Base-by-base conservation (phyloP, 1,284 basidiomycete genomes). In the Pseudozyma thailandica region DNA sequence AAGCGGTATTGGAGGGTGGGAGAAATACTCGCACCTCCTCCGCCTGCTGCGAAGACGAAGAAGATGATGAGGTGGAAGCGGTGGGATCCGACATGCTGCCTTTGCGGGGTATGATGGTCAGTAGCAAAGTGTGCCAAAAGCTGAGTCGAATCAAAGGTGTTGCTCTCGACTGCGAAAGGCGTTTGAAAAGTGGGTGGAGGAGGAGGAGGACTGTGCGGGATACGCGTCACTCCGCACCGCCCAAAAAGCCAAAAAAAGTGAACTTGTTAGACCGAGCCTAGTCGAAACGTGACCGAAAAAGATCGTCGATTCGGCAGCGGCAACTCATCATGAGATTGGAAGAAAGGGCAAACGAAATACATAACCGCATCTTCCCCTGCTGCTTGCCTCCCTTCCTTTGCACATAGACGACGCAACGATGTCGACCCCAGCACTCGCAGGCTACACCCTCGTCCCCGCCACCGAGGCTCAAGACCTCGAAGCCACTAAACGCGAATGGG, bases 401-500 rank as follows among this genome's bases (percentile, higher is more conserved):
- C 4, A 18, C 15, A 35, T 18, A 33, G 27, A 15, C n/a, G n/a
- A n/a, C n/a, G n/a, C 9, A 31, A 47, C 26, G 31, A n/a, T 30
- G 16, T 10, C 21, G 23, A 39, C 45, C 10, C 31, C 39, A 3
- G 21, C 37, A 1, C 30, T 59, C n/a, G 21, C 50, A 5, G 60
- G 55, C 3, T 46, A 63, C 41, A 38, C 45, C 28, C 52, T 70
- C 3, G 55, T 70, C 2, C 52, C 52, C 7, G 68, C 68, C 3
- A 64, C 56, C 8, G 45, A 39, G 12, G 49, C 39, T 1, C 68
- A 71, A 41, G 68, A 71, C 44, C 50, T 56, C 20, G 50, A 59
- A 16, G 68, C 68, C 0, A 71, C 68, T 23, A 18, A 61, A 41
- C 51, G 68, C 30, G 68, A 71, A 35, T 56, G 53, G 49, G 42